Evolutionary conservation across 345 rosid species (phyloP).

Genomic region (Litchi chinensis): DNA sequence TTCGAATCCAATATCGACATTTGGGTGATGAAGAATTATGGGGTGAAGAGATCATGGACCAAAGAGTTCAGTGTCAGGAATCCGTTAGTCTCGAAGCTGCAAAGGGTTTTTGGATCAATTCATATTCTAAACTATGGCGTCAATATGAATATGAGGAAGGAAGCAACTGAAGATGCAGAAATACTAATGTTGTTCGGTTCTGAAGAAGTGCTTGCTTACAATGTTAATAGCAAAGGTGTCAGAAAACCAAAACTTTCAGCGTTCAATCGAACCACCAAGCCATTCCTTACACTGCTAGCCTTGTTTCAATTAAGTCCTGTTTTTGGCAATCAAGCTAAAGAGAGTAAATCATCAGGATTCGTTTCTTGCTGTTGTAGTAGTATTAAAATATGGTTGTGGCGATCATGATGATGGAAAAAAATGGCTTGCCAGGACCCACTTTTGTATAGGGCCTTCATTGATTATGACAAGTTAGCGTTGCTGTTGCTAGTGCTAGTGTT

Average conservation of each 20-base stretch:
- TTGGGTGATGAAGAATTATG: slow-evolving; percentile 34
- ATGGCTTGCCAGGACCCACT: neutral
- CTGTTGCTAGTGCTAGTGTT: slow-evolving; percentile 33
- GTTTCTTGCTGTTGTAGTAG: neutral
- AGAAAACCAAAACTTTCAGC: neutral
- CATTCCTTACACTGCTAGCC: slow-evolving; percentile 28
- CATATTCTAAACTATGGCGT: neutral
- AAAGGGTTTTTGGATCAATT: slow-evolving; percentile 7
- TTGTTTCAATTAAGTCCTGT: too few species aligned
- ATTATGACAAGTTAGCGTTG: slow-evolving; percentile 40
- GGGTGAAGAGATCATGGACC: slow-evolving; percentile 30
- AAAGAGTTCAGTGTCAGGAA: slow-evolving; percentile 23
- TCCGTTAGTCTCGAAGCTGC: slow-evolving; percentile 11
- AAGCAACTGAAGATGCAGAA: slow-evolving; percentile 32
- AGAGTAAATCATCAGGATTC: neutral
- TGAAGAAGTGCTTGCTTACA: slow-evolving; percentile 20
- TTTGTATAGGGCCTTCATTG: slow-evolving; percentile 12
- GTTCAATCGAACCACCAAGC: slow-evolving; percentile 4
- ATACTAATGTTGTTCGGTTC: neutral
- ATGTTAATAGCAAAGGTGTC: slow-evolving; percentile 30
- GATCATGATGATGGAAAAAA: slow-evolving; percentile 1
- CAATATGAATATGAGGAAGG: neutral
- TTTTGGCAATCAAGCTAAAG: neutral
- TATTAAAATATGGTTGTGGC: neutral
- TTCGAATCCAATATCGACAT: slow-evolving; percentile 1